Base-by-base conservation (phyloP, 257 asterid species). In the Striga asiatica region DNA sequence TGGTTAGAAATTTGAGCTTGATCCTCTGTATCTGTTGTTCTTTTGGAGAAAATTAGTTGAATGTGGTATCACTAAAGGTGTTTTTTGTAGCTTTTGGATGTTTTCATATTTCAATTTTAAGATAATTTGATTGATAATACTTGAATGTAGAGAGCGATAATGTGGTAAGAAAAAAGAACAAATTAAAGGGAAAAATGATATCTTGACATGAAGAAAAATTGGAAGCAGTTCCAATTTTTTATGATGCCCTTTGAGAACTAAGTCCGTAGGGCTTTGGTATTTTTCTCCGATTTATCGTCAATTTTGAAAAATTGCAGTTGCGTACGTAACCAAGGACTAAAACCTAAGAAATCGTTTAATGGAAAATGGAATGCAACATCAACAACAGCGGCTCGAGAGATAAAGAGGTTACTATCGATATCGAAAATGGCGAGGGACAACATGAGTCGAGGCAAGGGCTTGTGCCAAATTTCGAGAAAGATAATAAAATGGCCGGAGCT, bases 401-500 rank as follows among this genome's bases (percentile, higher is more conserved):
- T 14, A 62, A 58, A 23, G 77, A 72, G 23, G 38, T 59, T 1
- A 13, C 69, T 22, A 51, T 66, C 20, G 83, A 74, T 57, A 67
- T 80, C 11, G 88, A 80, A 61, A 71, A 51, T 21, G 66, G 72
- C 29, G 73, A 55, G 43, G 53, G 68, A 24, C 71, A 69, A 61
- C 47, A 17, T 42, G 72, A 24, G 42, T 63, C 31, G 58, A 55
- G 5, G 61, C 38, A 11, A 73, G 61, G 53, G 64, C 55, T 46
- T 14, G 39, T 18, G 1, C 73, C 66, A 1, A 74, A 51, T 66
- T 50, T 18, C 0, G 66, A 42, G 27, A 74, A 68, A 45, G 58
- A 24, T n/a, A 70, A 65, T 14, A 77, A 52, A n/a, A n/a, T n/a
- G n/a, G n/a, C n/a, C n/a, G n/a, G n/a, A 54, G 62, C 81, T 35